phyloP scores from a whole-genome alignment of 257 asterid species.

The Gynochthodes officinalis region DNA sequence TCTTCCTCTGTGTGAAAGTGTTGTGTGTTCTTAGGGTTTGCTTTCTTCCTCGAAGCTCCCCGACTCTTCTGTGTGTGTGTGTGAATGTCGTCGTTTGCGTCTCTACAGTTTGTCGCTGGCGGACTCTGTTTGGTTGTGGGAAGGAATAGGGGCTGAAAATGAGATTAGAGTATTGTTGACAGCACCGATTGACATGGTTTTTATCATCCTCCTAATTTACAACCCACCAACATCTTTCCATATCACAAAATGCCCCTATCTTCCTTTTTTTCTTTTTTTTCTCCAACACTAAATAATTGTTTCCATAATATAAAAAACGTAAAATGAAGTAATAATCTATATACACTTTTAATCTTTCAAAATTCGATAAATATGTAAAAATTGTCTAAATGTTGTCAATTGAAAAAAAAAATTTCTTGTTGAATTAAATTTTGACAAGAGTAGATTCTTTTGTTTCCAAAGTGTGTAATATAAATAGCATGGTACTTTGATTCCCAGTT shows the following conservation, averaged over 20 bases:
- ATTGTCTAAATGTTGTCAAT: too few relatives aligned
- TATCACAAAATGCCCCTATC: background rate
- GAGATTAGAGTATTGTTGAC: constrained; percentile 13
- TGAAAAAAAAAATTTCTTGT: too few relatives aligned
- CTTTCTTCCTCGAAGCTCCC: constrained; percentile 3
- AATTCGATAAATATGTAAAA: too few relatives aligned
- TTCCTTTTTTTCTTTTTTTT: constrained; percentile 1
- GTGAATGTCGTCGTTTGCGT: constrained; percentile 12
- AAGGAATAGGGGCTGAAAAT: constrained; percentile 11
- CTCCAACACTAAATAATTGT: too few relatives aligned
- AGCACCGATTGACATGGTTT: constrained; percentile 16
- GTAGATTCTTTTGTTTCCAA: too few relatives aligned
- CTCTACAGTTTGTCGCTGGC: constrained; percentile 25
- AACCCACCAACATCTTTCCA: constrained; percentile 8
- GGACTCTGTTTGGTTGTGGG: constrained; percentile 6
- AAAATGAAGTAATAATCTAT: too few relatives aligned
- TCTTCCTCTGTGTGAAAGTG: background rate
- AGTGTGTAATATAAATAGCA: too few relatives aligned
- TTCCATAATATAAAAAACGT: too few relatives aligned
- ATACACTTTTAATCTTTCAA: too few relatives aligned
- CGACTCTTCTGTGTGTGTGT: constrained; percentile 16
- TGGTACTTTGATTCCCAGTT: too few relatives aligned
- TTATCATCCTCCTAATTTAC: constrained; percentile 11
- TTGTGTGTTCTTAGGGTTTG: constrained; percentile 11
- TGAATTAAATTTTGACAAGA: too few relatives aligned